Base-by-base conservation (phyloP, 1,139 yeast species). In the Arxiozyma slooffiae region DNA sequence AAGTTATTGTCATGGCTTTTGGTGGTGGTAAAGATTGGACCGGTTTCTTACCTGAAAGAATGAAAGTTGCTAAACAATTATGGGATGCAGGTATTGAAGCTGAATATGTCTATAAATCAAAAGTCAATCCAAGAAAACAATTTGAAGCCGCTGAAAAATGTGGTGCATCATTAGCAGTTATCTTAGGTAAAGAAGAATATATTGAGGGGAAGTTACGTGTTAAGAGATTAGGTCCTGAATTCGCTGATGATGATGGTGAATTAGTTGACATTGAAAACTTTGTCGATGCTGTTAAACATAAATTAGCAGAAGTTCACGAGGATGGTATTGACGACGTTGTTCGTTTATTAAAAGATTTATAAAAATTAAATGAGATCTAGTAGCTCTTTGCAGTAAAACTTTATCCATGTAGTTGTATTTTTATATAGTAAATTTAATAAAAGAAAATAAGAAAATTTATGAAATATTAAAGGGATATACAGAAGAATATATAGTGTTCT, bases 21-120 rank as follows among this genome's bases (percentile, higher is more conserved):
- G 98, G 98, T 59, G 97, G 97, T 60, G 97, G 97, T 63, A 88
- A 86, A 61, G 92, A 84, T 55, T 90, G 97, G 96, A 81, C 77
- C 55, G 97, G 97, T 11, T 86, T 86, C 73, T 74, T 92, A 61
- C 79, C 82, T 55, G 97, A 92, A 72, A 83, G 98, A 73, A 88
- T 92, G 96, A 64, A 76, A 41, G 78, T 92, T 50, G 80, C 96
- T 51, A 83, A 86, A 63, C 70, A 74, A 60, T 77, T 92, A 60
- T 92, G 98, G 98, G 75, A 75, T 38, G 85, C 85, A 8, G 97
- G 95, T 42, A 80, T 92, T 58, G 94, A 87, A 66, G 76, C 95
- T 42, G 98, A 92, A 71, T 92, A 82, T 67, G 75, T 90, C 58
- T 92, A 86, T 75, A 92, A 92, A 71, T 78, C 86, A 51, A 92